Base-by-base conservation (phyloP, 306 rosid species). In the Vicia sativa region DNA sequence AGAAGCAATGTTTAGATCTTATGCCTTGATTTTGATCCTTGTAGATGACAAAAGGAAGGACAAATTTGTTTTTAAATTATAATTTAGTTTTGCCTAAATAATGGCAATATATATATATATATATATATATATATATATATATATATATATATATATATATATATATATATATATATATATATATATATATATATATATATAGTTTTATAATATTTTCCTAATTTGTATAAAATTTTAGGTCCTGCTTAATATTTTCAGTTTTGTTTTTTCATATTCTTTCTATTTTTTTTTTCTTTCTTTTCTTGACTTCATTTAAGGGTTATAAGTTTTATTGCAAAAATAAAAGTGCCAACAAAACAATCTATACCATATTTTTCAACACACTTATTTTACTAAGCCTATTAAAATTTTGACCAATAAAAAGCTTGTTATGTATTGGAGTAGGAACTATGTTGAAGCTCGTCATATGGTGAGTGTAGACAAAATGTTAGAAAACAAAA, bases 1-100 rank as follows among this genome's bases (percentile, higher is more conserved):
- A 84, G 60, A 79, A 71, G 49, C 71, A 78, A 29, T 44, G 11
- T 12, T 68, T 69, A 70, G 68, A 39, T 42, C 65, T 67, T 68
- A 50, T 63, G 73, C 64, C 60, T 74, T 74, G 63, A 69, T 74
- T 59, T 78, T 31, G 23, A 48, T 71, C 72, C 60, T 77, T 75
- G 80, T 76, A 79, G 77, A 73, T 76, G 56, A 55, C 31, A 21
- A 53, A 70, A 66, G 59, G 58, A 67, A 56, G 62, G 34, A 73
- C 50, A 63, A 39, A 48, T 34, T 14, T 41, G 11, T 42, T 44
- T 59, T 41, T n/a, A 13, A 55, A 6, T 38, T 13, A 18, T 11
- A 6, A 7, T 64, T 75, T 65, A 11, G 52, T 67, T 34, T 60
- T 62, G 58, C 56, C 53, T 50, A 44, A 50, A 37, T 29, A 13